Evolutionary conservation across 192 early-diverging fungal species (phyloP).

Genomic region (Podila clonocystis): DNA sequence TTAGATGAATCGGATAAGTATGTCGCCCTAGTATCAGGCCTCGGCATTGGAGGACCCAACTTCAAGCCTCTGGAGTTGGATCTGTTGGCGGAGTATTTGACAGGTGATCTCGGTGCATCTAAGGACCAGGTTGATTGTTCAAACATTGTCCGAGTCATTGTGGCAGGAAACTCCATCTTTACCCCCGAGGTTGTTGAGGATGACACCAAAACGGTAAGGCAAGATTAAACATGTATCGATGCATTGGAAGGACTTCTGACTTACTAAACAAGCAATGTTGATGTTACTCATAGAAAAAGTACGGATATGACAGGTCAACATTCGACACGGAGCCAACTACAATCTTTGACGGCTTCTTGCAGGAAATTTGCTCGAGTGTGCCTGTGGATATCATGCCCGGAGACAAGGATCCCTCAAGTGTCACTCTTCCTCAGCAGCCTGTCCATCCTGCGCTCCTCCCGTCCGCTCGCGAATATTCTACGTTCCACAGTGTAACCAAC

Average conservation of each 20-base stretch:
- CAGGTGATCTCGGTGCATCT: constrained; percentile 74
- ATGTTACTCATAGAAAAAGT: constrained; percentile 54
- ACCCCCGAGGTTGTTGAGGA: constrained; percentile 47
- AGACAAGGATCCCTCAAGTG: constrained; percentile 76
- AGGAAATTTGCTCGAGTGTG: constrained; percentile 68
- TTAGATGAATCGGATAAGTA: constrained; percentile 61
- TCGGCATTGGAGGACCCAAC: constrained; percentile 68
- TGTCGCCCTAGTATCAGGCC: constrained; percentile 86
- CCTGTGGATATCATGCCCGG: constrained; percentile 88
- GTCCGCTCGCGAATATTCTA: constrained; percentile 64
- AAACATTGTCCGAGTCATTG: constrained; percentile 74
- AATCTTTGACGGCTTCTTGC: constrained; percentile 73
- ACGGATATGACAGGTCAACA: constrained; percentile 57
- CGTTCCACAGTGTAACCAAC: constrained; percentile 80
- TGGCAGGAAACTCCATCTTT: constrained; percentile 79
- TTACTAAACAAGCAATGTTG: no score
- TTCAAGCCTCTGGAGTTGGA: constrained; percentile 69
- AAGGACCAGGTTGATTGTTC: constrained; percentile 64
- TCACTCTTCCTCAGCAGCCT: constrained; percentile 88
- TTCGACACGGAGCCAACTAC: constrained; percentile 60
- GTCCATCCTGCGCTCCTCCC: constrained; percentile 79
- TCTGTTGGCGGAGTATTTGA: constrained; percentile 80
- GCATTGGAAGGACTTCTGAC: neutral
- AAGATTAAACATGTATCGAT: neutral
- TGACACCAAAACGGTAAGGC: constrained; percentile 34